Conservation (phyloP, 208 protist genomes). For the Lotmaria passim region DNA sequence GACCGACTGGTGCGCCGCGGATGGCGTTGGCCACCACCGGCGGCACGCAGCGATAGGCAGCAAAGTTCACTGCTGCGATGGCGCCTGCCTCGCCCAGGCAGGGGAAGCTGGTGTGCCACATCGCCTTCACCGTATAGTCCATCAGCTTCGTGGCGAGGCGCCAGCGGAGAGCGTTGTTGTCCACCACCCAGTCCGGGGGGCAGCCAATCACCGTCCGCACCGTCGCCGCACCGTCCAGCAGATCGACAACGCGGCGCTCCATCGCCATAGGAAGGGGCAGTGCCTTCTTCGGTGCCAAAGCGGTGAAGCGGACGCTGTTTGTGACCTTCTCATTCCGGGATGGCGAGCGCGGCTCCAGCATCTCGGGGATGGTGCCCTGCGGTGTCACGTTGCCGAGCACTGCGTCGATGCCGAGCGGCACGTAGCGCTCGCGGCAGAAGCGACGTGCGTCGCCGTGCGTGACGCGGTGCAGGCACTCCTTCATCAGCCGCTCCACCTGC, state of each 20-base stretch:
- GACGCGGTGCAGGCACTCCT: constrained; percentile 17
- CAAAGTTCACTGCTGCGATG: background rate
- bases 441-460: background rate
- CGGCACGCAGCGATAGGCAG: background rate
- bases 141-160: background rate
- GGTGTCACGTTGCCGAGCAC: background rate
- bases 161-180: constrained; percentile 1
- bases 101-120: background rate
- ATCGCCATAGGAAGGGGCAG: background rate
- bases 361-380: background rate
- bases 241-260: background rate
- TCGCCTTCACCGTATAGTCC: background rate
- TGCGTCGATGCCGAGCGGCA: constrained; percentile 18
- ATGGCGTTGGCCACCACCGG: constrained; percentile 1
- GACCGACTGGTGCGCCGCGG: constrained; percentile 1
- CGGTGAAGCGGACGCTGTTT: background rate
- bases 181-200: background rate
- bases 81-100: background rate
- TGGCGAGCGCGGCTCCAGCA: background rate
- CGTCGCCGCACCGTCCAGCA: background rate
- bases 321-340: no score
- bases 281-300: no score
- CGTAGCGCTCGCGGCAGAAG: background rate
- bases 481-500: constrained; percentile 29
- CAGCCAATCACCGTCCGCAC: background rate